phyloP scores from a whole-genome alignment of 2,329 filamentous ascomycete genomes.

The Calcarisporium arbuscula region DNA sequence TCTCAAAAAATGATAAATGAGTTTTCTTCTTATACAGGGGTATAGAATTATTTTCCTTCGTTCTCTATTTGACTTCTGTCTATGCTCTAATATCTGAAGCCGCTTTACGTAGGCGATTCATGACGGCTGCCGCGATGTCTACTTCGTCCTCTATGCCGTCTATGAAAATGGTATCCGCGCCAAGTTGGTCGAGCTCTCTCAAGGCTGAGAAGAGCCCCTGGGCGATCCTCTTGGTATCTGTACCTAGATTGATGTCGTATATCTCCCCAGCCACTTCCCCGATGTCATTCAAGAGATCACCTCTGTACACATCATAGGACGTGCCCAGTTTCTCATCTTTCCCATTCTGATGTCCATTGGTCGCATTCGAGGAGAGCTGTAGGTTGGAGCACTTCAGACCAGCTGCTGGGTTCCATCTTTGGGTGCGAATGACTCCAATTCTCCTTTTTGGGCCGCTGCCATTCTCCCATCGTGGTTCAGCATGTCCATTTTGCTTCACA shows the following conservation, averaged over 20 bases:
- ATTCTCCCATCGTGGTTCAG: constrained; percentile 13
- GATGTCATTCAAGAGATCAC: constrained; percentile 27
- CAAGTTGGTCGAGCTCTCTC: constrained; percentile 72
- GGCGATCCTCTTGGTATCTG: constrained; percentile 66
- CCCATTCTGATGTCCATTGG: constrained; percentile 9
- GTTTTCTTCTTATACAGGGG: constrained; percentile 9
- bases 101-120: constrained; percentile 77
- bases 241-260: constrained; percentile 69
- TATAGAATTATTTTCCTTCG: constrained; percentile 15
- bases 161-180: constrained; percentile 79
- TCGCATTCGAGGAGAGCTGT: constrained; percentile 3
- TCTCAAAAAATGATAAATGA: constrained; percentile 10
- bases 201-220: constrained; percentile 83
- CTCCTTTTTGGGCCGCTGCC: constrained; percentile 18
- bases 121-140: constrained; percentile 79
- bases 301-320: constrained; percentile 34
- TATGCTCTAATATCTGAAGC: constrained; percentile 54
- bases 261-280: constrained; percentile 33
- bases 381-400: constrained; percentile 30
- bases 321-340: constrained; percentile 22
- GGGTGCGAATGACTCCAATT: constrained; percentile 51
- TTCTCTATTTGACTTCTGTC: constrained; percentile 24
- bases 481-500: constrained; percentile 9
- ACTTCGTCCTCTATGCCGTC: constrained; percentile 78
- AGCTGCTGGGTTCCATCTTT: constrained; percentile 42